These are phyloP conservation scores for Rhazya stricta DNA, from an alignment of 257 asterid species.

Conservation along the genomic window DNA sequence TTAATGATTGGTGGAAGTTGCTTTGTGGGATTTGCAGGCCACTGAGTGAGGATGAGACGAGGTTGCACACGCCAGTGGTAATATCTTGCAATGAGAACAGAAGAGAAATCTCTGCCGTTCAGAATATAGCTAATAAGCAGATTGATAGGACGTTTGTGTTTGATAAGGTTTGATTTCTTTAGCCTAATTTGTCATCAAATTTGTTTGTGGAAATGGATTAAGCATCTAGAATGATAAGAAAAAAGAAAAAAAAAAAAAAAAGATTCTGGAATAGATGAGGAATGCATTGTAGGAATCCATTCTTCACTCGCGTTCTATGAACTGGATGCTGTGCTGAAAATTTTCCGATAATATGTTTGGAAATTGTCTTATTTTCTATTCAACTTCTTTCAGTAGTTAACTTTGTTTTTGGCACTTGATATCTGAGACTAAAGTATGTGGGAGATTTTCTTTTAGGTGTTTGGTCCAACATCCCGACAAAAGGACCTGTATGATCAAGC, in stretches of 20 bases:
- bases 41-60: slow-evolving; percentile 81
- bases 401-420: not conserved
- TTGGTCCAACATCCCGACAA: slow-evolving; percentile 88
- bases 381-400: not conserved
- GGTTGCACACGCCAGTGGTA: slow-evolving; percentile 78
- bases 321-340: not conserved
- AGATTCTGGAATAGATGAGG: not conserved
- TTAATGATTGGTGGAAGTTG: no score
- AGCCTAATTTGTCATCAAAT: not conserved
- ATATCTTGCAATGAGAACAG: slow-evolving; percentile 80
- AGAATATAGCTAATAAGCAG: slow-evolving; percentile 97
- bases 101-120: slow-evolving; percentile 89
- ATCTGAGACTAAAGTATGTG: slow-evolving; percentile 1
- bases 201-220: not conserved
- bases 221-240: not conserved
- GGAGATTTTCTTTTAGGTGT: slow-evolving; percentile 49
- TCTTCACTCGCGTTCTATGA: not conserved
- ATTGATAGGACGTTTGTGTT: slow-evolving; percentile 88
- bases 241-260: not conserved
- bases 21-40: slow-evolving; percentile 44
- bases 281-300: not conserved
- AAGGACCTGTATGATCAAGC: slow-evolving; percentile 87
- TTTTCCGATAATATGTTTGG: not conserved
- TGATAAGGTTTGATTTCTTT: slow-evolving; percentile 63
- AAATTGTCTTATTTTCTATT: not conserved